Conservation (phyloP, 306 rosid species). For the Cicer cuneatum region DNA sequence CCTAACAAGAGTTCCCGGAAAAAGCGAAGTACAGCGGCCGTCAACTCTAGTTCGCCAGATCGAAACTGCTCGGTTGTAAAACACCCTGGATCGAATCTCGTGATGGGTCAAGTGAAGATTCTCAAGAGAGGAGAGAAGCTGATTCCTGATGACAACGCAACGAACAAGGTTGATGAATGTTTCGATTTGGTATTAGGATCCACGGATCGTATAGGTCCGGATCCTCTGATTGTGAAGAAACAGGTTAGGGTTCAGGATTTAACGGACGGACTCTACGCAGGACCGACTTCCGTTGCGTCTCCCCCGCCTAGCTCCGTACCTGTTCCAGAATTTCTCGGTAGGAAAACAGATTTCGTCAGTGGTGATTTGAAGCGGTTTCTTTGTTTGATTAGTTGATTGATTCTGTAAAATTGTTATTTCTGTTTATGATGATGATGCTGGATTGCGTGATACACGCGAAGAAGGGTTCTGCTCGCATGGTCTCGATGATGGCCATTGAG, state of each 20-base stretch:
- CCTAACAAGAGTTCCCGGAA: constrained; percentile 46
- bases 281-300: constrained; percentile 55
- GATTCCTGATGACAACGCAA: neutral
- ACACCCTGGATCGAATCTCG: constrained; percentile 50
- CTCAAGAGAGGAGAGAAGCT: constrained; percentile 79
- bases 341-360: constrained; percentile 48
- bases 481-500: constrained; percentile 47
- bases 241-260: constrained; percentile 57
- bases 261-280: constrained; percentile 55
- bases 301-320: constrained; percentile 89
- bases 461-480: constrained; percentile 24
- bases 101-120: constrained; percentile 83
- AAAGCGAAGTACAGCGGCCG: constrained; percentile 44
- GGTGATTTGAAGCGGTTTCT: constrained; percentile 54
- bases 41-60: constrained; percentile 18
- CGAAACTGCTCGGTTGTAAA: constrained; percentile 45
- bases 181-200: constrained; percentile 64
- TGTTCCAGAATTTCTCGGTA: constrained; percentile 58
- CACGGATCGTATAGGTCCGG: constrained; percentile 80
- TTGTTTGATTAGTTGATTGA: constrained; percentile 16
- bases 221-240: constrained; percentile 62
- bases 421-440: neutral
- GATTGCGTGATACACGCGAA: neutral
- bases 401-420: neutral
- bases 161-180: constrained; percentile 23